phyloP scores from a whole-genome alignment of 2,329 filamentous ascomycete species.

The Purpureocillium lavendulum region DNA sequence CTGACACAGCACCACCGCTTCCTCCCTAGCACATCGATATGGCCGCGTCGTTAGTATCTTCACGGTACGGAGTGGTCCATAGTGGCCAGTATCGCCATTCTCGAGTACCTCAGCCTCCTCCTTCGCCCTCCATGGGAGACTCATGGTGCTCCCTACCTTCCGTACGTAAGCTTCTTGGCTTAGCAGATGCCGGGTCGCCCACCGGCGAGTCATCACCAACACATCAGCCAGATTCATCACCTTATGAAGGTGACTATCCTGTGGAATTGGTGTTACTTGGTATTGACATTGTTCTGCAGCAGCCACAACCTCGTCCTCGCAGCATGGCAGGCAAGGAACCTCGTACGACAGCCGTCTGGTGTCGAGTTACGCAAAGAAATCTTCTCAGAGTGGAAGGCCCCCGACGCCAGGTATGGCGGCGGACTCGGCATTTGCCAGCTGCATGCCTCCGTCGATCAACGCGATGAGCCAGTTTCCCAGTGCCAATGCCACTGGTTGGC shows the following conservation, averaged over 20 bases:
- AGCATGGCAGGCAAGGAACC: slow-evolving; percentile 1
- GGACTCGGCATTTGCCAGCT: slow-evolving; percentile 68
- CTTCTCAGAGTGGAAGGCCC: slow-evolving; percentile 56
- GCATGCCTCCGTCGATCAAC: slow-evolving; percentile 62
- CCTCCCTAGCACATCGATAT: too few species aligned
- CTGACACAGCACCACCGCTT: too few species aligned
- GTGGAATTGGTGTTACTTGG: too few species aligned
- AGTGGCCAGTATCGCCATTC: slow-evolving; percentile 26
- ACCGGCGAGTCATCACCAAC: slow-evolving; percentile 47
- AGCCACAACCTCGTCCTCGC: slow-evolving; percentile 4
- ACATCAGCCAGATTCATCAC: slow-evolving; percentile 28
- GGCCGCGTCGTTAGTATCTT: slow-evolving; percentile 21
- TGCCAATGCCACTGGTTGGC: slow-evolving; percentile 47
- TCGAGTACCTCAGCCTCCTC: slow-evolving; percentile 53
- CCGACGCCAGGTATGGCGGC: slow-evolving; percentile 82
- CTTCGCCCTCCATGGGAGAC: slow-evolving; percentile 69
- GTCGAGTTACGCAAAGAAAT: slow-evolving; percentile 24
- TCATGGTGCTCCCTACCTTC: slow-evolving; percentile 82
- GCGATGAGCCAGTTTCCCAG: slow-evolving; percentile 47
- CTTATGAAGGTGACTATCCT: slow-evolving; percentile 23
- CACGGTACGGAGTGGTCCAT: slow-evolving; percentile 10
- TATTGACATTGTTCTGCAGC: too few species aligned
- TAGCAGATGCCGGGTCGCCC: slow-evolving; percentile 63
- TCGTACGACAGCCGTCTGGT: slow-evolving; percentile 17
- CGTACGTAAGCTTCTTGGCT: slow-evolving; percentile 81